Evolutionary conservation across 257 asterid genomes (phyloP), one percentile per base, ranked within the genome.

Genomic region (Rhazya stricta): DNA sequence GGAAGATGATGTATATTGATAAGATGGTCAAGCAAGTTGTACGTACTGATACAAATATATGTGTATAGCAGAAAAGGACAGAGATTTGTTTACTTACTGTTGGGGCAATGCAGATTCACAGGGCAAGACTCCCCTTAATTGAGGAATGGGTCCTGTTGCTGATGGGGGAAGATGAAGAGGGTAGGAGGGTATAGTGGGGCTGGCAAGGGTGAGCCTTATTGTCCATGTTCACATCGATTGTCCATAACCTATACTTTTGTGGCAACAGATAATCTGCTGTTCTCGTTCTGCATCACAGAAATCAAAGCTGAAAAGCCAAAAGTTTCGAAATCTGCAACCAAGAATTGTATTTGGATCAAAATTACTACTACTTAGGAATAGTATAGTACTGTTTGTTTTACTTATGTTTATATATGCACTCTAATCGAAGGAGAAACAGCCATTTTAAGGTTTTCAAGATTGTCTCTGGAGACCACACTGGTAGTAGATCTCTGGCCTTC

Each of bases 81-180:
- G 30, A 75, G 74, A 73, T 79, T 81, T 76, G 85, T 80, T 80
- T 66, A 62, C 76, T 67, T 67, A 58, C 79, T 73, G 74, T 79
- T 78, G 45, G 25, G 72, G 75, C 71, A 69, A 21, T 37, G 30
- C 10, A 39, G 58, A 42, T 57, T 74, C 79, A 54, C 3, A 27
- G 77, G 65, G 50, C 51, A 25, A 57, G 57, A 45, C 42, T 61
- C 58, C 83, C 81, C 68, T 81, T 71, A 39, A 74, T 84, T 79
- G 29, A 75, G 80, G 78, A 75, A 66, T 73, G 80, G 51, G 81
- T n/a, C 67, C 34, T 69, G 67, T 25, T 16, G 4, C 29, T 41
- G 51, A 39, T 34, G 65, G 11, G 23, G 41, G 27, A 51, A 42
- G 32, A n/a, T n/a, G n/a, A 0, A 34, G n/a, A 34, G 43, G 69